Base-by-base conservation (phyloP, 768 basidiomycete genomes). In the Symmetrospora coprosmae region DNA sequence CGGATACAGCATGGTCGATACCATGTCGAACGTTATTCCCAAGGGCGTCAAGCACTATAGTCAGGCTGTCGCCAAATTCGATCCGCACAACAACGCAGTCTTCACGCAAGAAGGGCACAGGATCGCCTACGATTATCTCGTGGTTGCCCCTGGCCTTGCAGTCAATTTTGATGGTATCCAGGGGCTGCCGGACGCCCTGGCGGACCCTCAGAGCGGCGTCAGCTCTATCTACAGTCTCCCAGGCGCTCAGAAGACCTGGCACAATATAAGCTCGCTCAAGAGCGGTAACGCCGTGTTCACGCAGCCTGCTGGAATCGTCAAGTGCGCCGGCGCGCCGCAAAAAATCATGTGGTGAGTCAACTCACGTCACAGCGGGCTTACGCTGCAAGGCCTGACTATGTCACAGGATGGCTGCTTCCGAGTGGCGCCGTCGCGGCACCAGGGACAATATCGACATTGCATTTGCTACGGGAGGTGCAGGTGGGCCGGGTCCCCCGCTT, bases 211-310 rank as follows among this genome's bases (percentile, higher is more conserved):
- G 5, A 84, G 84, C 1, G 84, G 85, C 2, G 89, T 97, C 34
- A 86, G 87, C 7, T 85, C 86, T 4, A 92, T 92, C 62, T 96
- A 96, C 74, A 85, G 84, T 0, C 87, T 86, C 72, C 80, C 85
- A 53, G 84, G 86, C 4, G 86, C 84, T 68, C 87, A 94, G 74
- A 91, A 87, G 73, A 80, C 81, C 16, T 92, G 87, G 87, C 73
- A 77, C 40, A 82, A 88, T 66, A 82, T 94, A 41, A 81, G 87
- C 60, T 76, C 77, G 14, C 77, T 89, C 58, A 79, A 83, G 34
- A 74, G 77, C 1, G 90, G 90, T 13, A 81, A 82, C 52, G 89
- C 90, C 3, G 78, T 96, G 66, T 97, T 96, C 74, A 96, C 91
- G 0, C 91, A 97, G 68, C 92, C 91, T 34, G 80, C 84, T 16